A percentile compares a stretch with the other conserved stretches of the same genome.
phyloP scores from a whole-genome alignment of 2,329 filamentous ascomycete genomes.

The Arthrobotrys megalospora region DNA sequence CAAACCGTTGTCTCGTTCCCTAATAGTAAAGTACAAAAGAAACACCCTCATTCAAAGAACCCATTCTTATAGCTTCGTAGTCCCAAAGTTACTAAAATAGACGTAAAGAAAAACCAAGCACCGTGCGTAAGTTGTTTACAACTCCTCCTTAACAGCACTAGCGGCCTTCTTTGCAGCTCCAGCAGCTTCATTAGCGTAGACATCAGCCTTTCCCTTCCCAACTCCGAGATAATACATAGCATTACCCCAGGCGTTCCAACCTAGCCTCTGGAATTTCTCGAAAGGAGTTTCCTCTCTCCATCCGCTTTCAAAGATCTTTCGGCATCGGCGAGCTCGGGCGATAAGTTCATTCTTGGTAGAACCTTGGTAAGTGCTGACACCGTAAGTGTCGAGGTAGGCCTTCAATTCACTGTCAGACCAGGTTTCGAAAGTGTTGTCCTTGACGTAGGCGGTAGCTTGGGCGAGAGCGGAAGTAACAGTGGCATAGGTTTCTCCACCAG shows the following conservation, averaged over 20 bases:
- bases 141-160: conserved; percentile 45
- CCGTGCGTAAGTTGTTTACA: conserved; percentile 31
- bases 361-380: conserved; percentile 78
- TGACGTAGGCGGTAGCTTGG: conserved; percentile 76
- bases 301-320: conserved; percentile 83
- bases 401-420: conserved; percentile 84
- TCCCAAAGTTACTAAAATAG: not conserved
- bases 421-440: conserved; percentile 78
- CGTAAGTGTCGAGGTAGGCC: conserved; percentile 84
- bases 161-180: conserved; percentile 36
- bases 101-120: not conserved
- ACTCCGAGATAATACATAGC: conserved; percentile 53
- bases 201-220: conserved; percentile 54
- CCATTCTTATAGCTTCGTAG: conserved; percentile 1
- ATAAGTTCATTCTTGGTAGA: conserved; percentile 79
- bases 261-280: conserved; percentile 69
- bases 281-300: conserved; percentile 75
- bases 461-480: conserved; percentile 80
- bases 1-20: conserved; percentile 13
- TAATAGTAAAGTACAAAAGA: conserved; percentile 18
- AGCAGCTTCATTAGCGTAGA: conserved; percentile 36
- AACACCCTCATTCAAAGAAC: conserved; percentile 7
- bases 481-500: conserved; percentile 74
- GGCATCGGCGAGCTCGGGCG: conserved; percentile 79
- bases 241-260: conserved; percentile 49